Base-by-base conservation (phyloP, 169 alveolate genomes). In the Plasmodium malariae region DNA sequence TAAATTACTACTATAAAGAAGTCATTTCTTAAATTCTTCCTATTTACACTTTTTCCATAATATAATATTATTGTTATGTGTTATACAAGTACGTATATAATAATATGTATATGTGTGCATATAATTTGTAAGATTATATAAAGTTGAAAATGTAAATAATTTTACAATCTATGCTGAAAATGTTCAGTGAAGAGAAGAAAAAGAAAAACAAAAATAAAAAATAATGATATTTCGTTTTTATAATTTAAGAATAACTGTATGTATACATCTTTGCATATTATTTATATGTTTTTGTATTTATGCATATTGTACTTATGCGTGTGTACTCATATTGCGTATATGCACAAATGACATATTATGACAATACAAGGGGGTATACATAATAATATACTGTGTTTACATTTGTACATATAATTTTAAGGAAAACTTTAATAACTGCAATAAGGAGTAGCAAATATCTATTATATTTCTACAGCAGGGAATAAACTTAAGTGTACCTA, bases 111-210 rank as follows among this genome's bases (percentile, higher is more conserved):
- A 60, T 11, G 71, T 36, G 37, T 60, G 49, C 71, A 60, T 60
- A 54, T 19, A 5, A 19, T 14, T 5, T 14, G 17, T 14, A 40
- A 17, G 24, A 30, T 32, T 67, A 49, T 67, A 9, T 37, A 30
- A 67, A 67, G 76, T 67, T 67, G 30, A 32, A 37, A 67, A 67
- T 67, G 57, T 37, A 32, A 49, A 67, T 67, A 49, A 43, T 11
- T 67, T 67, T 17, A 48, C 26, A 32, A 48, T 28, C 24, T 30
- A 37, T 67, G 17, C 24, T 54, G 17, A 54, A 54, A 54, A 54
- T 54, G 24, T 14, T 14, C 9, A 45, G 4, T 54, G 17, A 54
- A 3, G 21, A 51, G 24, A 54, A 54, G 17, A 54, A 54, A 54
- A 54, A 54, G 17, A 54, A 54, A 3, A 54, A 54, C 24, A 21